These are phyloP conservation scores for Medicago ruthenica DNA, from an alignment of 306 rosid species.

Conservation along the genomic window DNA sequence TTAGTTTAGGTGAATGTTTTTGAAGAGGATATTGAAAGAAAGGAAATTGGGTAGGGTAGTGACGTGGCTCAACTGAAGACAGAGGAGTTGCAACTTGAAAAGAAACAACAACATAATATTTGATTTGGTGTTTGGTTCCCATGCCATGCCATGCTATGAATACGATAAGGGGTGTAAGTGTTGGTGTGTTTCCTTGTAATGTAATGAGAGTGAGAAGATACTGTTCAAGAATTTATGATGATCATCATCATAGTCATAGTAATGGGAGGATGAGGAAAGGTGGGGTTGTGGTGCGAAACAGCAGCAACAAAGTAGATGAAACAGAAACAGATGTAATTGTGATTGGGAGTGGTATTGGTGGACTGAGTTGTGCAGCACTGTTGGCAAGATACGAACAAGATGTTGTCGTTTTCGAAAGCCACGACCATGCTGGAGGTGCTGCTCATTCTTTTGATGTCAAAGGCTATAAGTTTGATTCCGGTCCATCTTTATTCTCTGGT, in stretches of 20 bases:
- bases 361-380: constrained; percentile 81
- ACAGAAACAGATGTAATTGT: constrained; percentile 80
- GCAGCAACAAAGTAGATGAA: constrained; percentile 11
- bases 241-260: not conserved
- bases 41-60: constrained; percentile 30
- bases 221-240: not conserved
- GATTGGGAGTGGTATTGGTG: constrained; percentile 90
- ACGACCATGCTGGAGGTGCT: constrained; percentile 86
- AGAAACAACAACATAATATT: not conserved
- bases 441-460: constrained; percentile 82
- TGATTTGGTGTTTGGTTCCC: not conserved
- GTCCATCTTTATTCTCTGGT: constrained; percentile 89
- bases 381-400: constrained; percentile 80
- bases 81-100: not conserved
- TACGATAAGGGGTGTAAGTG: constrained; percentile 41
- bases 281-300: not conserved
- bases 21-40: constrained; percentile 5
- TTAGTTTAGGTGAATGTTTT: too few species aligned
- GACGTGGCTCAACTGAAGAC: constrained; percentile 60
- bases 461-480: constrained; percentile 88
- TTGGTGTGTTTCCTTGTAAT: constrained; percentile 37
- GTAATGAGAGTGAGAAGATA: not conserved
- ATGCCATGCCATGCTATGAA: not conserved
- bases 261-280: constrained; percentile 8
- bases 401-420: constrained; percentile 85